Conservation (phyloP, 139 green algal species). For the Monoraphidium neglectum region DNA sequence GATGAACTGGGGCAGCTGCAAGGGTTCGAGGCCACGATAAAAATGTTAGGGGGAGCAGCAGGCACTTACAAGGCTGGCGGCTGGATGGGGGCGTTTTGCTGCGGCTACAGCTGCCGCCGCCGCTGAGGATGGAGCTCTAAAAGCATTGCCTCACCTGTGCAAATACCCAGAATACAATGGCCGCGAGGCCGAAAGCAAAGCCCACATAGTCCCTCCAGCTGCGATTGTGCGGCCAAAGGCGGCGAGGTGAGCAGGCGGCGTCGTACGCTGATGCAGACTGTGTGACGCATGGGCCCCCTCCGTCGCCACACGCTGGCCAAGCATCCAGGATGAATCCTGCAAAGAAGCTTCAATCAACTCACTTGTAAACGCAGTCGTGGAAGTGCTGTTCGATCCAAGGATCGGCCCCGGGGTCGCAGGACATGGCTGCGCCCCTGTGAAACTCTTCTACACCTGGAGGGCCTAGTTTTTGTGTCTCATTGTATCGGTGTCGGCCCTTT, state of each 20-base stretch:
- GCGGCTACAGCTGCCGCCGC: no score
- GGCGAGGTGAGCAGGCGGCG: not conserved
- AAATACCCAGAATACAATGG: conserved; percentile 66
- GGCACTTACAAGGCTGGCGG: not conserved
- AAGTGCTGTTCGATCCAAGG: conserved; percentile 51
- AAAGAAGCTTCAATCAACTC: not conserved
- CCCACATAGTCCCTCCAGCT: conserved; percentile 59
- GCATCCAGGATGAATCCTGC: not conserved
- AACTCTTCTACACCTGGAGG: no score
- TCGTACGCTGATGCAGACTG: not conserved
- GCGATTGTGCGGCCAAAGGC: not conserved
- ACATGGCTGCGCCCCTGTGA: no score
- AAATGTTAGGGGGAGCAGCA: not conserved
- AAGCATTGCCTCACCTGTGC: no score
- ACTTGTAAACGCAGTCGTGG: conserved; percentile 56
- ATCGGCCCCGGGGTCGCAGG: conserved; percentile 39
- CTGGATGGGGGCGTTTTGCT: not conserved
- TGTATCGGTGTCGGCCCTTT: no score
- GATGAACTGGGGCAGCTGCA: conserved; percentile 86
- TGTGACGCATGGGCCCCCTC: not conserved
- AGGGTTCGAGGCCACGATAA: not conserved
- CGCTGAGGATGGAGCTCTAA: no score
- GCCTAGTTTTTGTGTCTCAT: no score
- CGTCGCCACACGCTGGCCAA: not conserved
- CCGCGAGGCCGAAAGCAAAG: conserved; percentile 65